These are phyloP conservation scores for Diversispora epigaea DNA, from an alignment of 192 early-diverging fungal species.

Conservation along the genomic window DNA sequence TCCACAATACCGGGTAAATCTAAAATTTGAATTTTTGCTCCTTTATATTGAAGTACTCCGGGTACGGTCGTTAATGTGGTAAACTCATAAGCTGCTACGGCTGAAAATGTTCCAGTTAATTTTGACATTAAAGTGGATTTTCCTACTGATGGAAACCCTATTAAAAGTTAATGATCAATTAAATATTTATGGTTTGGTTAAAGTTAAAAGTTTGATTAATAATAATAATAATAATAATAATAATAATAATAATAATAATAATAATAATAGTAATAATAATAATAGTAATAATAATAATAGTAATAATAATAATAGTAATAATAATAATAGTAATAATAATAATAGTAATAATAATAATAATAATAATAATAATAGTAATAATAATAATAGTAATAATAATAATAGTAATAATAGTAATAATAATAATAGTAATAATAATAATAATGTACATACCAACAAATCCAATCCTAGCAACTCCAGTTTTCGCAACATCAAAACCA, in stretches of 20 bases:
- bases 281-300: too few species aligned
- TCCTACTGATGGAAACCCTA: constrained; percentile 95
- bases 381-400: too few species aligned
- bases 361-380: too few species aligned
- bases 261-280: too few species aligned
- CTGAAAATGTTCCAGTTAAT: constrained; percentile 93
- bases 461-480: constrained; percentile 97
- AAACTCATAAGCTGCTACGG: constrained; percentile 97
- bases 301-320: too few species aligned
- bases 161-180: background rate
- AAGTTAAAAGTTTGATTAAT: too few species aligned
- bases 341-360: too few species aligned
- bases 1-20: constrained; percentile 98
- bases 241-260: too few species aligned
- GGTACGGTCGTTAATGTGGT: constrained; percentile 99
- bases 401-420: too few species aligned
- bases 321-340: too few species aligned
- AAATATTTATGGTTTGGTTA: background rate
- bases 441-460: constrained; percentile 62
- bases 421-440: too few species aligned
- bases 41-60: constrained; percentile 94
- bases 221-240: too few species aligned
- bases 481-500: constrained; percentile 98
- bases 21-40: constrained; percentile 97
- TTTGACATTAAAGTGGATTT: constrained; percentile 98